phyloP scores from a whole-genome alignment of 1,139 yeast genomes.

The Geotrichum carabidarum region DNA sequence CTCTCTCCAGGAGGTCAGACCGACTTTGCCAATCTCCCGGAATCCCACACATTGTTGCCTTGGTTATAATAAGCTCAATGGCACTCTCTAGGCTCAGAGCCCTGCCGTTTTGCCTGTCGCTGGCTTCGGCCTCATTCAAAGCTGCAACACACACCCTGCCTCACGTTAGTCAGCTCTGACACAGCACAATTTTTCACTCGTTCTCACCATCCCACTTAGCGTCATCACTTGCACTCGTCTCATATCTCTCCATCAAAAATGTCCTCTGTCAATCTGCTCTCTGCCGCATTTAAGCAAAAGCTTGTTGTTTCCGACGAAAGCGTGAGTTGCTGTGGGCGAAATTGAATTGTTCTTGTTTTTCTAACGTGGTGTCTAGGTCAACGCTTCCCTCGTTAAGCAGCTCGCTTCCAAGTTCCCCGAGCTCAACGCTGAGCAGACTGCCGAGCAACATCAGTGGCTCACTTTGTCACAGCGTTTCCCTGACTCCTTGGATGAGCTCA shows the following conservation, averaged over 20 bases:
- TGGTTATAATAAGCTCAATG: no score
- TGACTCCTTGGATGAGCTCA: constrained; percentile 51
- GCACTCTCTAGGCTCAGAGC: no score
- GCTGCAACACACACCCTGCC: no score
- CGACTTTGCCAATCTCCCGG: no score
- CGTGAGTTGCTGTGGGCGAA: not conserved
- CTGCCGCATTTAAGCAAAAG: constrained; percentile 28
- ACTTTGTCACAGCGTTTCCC: constrained; percentile 63
- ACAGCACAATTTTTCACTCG: not conserved
- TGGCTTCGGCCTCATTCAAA: no score
- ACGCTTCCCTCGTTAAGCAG: constrained; percentile 24
- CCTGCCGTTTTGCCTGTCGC: no score
- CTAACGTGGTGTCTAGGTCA: constrained; percentile 14
- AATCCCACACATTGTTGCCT: no score
- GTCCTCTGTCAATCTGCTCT: constrained; percentile 26
- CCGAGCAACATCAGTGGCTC: constrained; percentile 74
- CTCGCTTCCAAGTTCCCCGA: constrained; percentile 25
- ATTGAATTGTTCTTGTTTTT: not conserved
- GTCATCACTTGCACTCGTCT: not conserved
- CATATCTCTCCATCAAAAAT: not conserved
- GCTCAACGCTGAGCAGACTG: constrained; percentile 45
- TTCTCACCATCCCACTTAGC: not conserved
- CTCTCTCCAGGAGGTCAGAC: no score
- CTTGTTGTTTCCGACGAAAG: constrained; percentile 26
- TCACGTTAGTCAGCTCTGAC: not conserved